These are phyloP conservation scores for Rhodomyrtus psidioides DNA, from an alignment of 441 rosid species.

Conservation along the genomic window DNA sequence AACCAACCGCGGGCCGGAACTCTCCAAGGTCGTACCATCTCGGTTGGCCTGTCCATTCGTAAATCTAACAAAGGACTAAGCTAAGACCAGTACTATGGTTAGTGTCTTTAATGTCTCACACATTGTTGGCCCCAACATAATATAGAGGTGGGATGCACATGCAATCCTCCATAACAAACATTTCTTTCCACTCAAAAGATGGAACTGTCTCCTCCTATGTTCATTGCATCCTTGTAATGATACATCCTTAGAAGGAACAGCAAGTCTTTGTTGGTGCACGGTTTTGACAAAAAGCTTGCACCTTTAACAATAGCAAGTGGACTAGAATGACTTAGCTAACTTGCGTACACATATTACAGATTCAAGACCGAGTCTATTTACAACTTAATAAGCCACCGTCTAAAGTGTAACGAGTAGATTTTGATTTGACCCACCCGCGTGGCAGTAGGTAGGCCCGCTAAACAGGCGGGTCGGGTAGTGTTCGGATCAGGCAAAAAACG, in stretches of 20 bases:
- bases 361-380: neutral
- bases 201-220: neutral
- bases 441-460: neutral
- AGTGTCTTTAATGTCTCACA: neutral
- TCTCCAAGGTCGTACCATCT: neutral
- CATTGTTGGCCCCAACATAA: neutral
- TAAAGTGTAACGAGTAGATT: neutral
- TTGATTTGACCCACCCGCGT: neutral
- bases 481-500: neutral
- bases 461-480: neutral
- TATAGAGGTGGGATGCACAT: neutral
- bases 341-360: neutral
- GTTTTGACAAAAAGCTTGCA: neutral
- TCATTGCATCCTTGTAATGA: neutral
- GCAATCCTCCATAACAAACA: neutral
- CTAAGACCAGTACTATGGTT: neutral
- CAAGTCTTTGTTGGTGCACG: neutral
- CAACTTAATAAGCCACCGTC: neutral
- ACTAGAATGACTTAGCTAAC: neutral
- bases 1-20: neutral
- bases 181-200: neutral
- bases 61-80: neutral
- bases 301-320: neutral
- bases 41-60: neutral
- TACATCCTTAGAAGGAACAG: neutral